A percentile compares a stretch with the other conserved stretches of the same genome.
Evolutionary conservation across 495 filamentous ascomycete species (phyloP).

Genomic region (Corynascus novoguineensis): DNA sequence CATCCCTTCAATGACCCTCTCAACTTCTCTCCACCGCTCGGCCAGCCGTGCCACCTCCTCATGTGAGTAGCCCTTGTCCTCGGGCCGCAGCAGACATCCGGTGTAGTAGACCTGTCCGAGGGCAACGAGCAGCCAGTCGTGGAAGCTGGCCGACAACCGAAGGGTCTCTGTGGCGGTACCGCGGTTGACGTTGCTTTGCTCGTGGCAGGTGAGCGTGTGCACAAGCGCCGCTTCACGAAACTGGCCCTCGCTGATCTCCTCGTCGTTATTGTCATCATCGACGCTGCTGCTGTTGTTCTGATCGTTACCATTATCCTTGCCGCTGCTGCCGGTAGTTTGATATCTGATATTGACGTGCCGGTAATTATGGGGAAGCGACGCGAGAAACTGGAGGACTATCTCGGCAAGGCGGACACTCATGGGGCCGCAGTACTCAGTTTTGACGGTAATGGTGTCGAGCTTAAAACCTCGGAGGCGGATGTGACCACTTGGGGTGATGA

Average conservation of each 20-base stretch:
- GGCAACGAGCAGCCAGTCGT: constrained; percentile 2
- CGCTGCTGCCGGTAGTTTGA: no score
- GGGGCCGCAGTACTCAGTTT: neutral
- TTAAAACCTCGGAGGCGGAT: constrained; percentile 6
- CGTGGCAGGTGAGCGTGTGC: constrained; percentile 10
- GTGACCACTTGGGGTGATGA: neutral
- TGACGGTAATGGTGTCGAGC: constrained; percentile 8
- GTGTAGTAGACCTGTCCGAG: constrained; percentile 10
- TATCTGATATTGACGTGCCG: neutral
- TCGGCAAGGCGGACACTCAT: constrained; percentile 4
- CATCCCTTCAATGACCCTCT: neutral
- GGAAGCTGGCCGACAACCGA: neutral
- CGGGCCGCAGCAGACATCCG: neutral
- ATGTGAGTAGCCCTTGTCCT: neutral
- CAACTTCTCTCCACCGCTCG: neutral
- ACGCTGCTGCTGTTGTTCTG: neutral
- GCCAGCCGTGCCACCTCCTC: neutral
- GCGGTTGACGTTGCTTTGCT: neutral
- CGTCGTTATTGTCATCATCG: neutral
- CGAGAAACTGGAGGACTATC: constrained; percentile 1
- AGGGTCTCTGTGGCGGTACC: neutral
- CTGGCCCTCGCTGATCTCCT: neutral
- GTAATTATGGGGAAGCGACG: neutral
- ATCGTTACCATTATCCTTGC: neutral
- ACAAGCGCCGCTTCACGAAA: constrained; percentile 11